Base-by-base conservation (phyloP, 2,329 filamentous ascomycete genomes). In the Didymosphaeria variabile region DNA sequence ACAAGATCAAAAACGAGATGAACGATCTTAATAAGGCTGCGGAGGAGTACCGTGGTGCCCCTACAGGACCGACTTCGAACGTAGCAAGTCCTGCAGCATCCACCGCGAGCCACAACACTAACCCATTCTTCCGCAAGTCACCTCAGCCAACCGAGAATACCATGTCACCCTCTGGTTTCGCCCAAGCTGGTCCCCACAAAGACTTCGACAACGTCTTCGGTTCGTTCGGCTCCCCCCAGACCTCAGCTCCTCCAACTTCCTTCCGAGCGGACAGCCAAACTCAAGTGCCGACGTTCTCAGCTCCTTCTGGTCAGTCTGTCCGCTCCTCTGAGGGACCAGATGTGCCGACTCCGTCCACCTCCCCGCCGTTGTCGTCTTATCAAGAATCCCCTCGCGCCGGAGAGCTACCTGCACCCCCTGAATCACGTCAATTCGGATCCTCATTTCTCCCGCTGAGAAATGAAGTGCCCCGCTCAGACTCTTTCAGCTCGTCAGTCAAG, bases 131-230 rank as follows among this genome's bases (percentile, higher is more conserved):
- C 83, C 89, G 93, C 72, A 85, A 84, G 60, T 81, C 83, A 7
- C 79, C 82, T n/a, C 82, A 81, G 12, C 80, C 78, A 29, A 78
- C 82, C 40, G 84, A 86, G 8, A 82, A 81, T 40, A 81, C 83
- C 45, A 80, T 83, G 70, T 82, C 84, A 19, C 82, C 80, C 29
- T 82, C 83, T 47, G 80, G 84, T 2, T 84, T 84, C 62, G 73
- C 79, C 29, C 73, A 74, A 9, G 74, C 81, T 10, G 74, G 75
- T 23, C 73, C 77, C n/a, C 72, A 76, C 60, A 76, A 77, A 62
- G 75, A 78, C 59, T 96, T 97, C 77, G 92, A 97, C 74, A 93
- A 91, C 71, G 88, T 97, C 47, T 97, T 97, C 77, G 93, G 93
- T 1, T 84, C 90, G 1, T 88, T 88, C 69, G 80, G 81, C 17